Evolutionary conservation across 306 rosid species (phyloP).

Genomic region (Prunus kanzakura): DNA sequence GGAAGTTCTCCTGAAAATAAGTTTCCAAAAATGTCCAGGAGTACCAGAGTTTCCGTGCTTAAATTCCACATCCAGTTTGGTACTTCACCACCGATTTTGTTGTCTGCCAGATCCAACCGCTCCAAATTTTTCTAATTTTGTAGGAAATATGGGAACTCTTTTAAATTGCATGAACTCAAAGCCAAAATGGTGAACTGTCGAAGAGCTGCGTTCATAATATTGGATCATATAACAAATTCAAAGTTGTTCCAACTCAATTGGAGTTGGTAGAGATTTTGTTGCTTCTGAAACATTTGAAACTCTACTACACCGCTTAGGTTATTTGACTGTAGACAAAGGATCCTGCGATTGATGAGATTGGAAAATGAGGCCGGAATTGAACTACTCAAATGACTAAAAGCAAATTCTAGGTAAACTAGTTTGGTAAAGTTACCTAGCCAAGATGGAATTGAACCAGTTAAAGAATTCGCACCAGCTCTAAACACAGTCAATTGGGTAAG

Average conservation of each 20-base stretch:
- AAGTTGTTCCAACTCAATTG: too few relatives aligned
- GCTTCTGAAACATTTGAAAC: too few relatives aligned
- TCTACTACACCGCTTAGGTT: too few relatives aligned
- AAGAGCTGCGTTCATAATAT: neutral
- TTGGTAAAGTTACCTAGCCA: too few relatives aligned
- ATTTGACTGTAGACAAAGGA: too few relatives aligned
- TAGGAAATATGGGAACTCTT: neutral
- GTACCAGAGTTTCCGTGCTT: too few relatives aligned
- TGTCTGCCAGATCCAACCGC: accelerated
- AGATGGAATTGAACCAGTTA: too few relatives aligned
- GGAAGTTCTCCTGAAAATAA: too few relatives aligned
- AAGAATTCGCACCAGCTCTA: accelerated
- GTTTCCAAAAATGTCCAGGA: accelerated
- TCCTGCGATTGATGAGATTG: neutral
- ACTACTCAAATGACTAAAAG: neutral
- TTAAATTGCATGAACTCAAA: neutral
- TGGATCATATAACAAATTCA: neutral
- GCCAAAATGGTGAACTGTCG: accelerated
- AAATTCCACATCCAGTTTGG: too few relatives aligned
- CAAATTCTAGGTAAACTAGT: accelerated
- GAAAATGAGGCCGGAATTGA: neutral
- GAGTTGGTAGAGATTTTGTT: too few relatives aligned
- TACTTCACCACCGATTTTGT: neutral
- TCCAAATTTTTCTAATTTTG: neutral
- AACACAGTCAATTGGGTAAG: too few relatives aligned